Base-by-base conservation (phyloP, 2,329 filamentous ascomycete genomes). In the Whalleya microplaca region DNA sequence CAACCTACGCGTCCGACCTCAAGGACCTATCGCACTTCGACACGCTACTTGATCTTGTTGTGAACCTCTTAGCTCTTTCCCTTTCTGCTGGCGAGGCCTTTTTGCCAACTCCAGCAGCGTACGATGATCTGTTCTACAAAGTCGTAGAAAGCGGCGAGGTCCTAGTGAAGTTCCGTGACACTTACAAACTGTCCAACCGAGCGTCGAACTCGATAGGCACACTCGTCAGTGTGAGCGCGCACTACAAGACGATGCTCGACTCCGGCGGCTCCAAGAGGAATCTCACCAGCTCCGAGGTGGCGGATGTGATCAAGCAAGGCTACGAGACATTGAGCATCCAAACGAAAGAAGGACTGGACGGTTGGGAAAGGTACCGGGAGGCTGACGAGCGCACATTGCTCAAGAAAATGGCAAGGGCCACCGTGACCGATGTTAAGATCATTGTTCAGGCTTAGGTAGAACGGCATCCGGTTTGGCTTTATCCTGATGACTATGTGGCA, bases 61-160 rank as follows among this genome's bases (percentile, higher is more conserved):
- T 95, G 49, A 92, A 95, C 68, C 78, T 97, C 5, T 80, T 97
- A 41, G 91, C 91, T 1, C 83, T 97, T 41, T 90, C 91, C 2
- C 80, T 99, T 7, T 95, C 91, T 1, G 85, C 87, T 2, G 95
- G 95, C 6, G 95, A 98, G 72, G 87, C 90, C 2, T 98, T 99
- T 74, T 81, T 99, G 7, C 95, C 94, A 0, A 91, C 90, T 27
- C 88, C 92, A 0, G 84, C 90, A 18, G 88, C 91, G 1, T 98
- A 98, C 73, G 95, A 99, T 67, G 95, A 99, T 69, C 81, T 99
- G 0, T 98, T 99, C 76, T 99, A 99, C 84, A 99, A 99, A 76
- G 84, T 98, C 1, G 92, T 98, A 21, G 95, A 99, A 74, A 90
- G 89, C 1, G 92, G 93, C 10, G 91, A 96, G 47, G 83, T 91